Conservation (phyloP, 192 early-diverging fungal genomes). For the Mycoemilia scoparia region DNA sequence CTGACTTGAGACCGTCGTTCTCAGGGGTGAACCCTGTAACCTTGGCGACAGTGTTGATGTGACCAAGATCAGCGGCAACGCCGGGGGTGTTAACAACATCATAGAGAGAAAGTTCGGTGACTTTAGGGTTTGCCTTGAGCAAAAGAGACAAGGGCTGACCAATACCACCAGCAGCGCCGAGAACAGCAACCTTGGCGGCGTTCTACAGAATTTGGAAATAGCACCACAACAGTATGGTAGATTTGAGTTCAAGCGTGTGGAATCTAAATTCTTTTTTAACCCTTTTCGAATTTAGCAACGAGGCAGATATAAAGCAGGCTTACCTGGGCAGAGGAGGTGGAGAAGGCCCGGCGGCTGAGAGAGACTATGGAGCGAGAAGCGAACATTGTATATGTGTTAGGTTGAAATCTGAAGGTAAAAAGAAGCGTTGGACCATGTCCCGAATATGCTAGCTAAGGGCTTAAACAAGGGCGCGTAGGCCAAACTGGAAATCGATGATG, state of each 20-base stretch:
- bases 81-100: slow-evolving; percentile 95
- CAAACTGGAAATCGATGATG: too few species aligned
- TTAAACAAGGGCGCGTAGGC: too few species aligned
- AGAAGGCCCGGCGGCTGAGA: slow-evolving; percentile 28
- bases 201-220: slow-evolving; percentile 1
- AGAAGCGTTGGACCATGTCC: too few species aligned
- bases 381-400: slow-evolving; percentile 23
- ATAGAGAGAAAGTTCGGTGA: slow-evolving; percentile 75
- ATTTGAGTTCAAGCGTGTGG: too few species aligned
- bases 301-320: too few species aligned
- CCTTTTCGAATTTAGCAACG: too few species aligned
- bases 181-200: slow-evolving; percentile 41
- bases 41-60: slow-evolving; percentile 70
- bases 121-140: slow-evolving; percentile 71
- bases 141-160: slow-evolving; percentile 94
- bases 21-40: slow-evolving; percentile 62
- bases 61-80: slow-evolving; percentile 89
- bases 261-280: too few species aligned
- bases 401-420: too few species aligned
- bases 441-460: too few species aligned
- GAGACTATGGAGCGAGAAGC: slow-evolving; percentile 23
- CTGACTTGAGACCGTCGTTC: slow-evolving; percentile 51
- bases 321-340: slow-evolving; percentile 13
- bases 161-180: slow-evolving; percentile 82
- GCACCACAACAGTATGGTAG: not conserved